Conservation (phyloP, 163 green algal genomes). For the Prototheca wickerhamii region DNA sequence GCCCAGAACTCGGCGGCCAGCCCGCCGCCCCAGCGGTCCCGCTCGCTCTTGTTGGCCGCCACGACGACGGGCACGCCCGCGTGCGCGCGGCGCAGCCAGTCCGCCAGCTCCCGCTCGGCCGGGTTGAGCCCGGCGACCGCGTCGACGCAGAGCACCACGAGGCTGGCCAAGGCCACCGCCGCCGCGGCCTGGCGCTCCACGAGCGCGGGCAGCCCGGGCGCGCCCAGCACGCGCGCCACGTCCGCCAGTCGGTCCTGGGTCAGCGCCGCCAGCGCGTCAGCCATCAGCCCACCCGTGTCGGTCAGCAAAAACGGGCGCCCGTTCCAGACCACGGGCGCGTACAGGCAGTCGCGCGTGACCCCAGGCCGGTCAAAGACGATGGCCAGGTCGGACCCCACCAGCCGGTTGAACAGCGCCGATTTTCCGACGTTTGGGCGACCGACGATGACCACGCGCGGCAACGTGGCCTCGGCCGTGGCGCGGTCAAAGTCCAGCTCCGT, state of each 20-base stretch:
- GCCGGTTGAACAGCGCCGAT: constrained; percentile 87
- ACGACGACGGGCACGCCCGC: constrained; percentile 70
- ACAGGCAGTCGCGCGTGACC: constrained; percentile 87
- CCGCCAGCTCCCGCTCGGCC: constrained; percentile 79
- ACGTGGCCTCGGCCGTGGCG: too few species aligned
- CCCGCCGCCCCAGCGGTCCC: constrained; percentile 22
- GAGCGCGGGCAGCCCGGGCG: constrained; percentile 50
- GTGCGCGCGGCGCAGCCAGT: constrained; percentile 78
- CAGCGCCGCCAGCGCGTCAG: constrained; percentile 44
- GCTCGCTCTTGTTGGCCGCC: constrained; percentile 98
- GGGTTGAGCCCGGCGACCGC: constrained; percentile 67
- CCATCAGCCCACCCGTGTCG: constrained; percentile 87
- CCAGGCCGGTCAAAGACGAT: constrained; percentile 95
- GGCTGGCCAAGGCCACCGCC: constrained; percentile 79
- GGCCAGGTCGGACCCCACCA: constrained; percentile 67
- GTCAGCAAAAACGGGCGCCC: constrained; percentile 85
- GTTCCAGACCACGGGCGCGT: constrained; percentile 78
- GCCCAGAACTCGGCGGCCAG: constrained; percentile 87
- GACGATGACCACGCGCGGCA: constrained; percentile 90
- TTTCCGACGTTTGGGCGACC: constrained; percentile 97
- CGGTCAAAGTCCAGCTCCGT: too few species aligned
- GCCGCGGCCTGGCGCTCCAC: constrained; percentile 79
- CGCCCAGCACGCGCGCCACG: constrained; percentile 36
- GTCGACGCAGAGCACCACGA: constrained; percentile 83
- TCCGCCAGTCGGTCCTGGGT: constrained; percentile 26